Evolutionary conservation across 306 rosid species (phyloP), one percentile per base, ranked within the genome.

Genomic region (Canavalia ensiformis): DNA sequence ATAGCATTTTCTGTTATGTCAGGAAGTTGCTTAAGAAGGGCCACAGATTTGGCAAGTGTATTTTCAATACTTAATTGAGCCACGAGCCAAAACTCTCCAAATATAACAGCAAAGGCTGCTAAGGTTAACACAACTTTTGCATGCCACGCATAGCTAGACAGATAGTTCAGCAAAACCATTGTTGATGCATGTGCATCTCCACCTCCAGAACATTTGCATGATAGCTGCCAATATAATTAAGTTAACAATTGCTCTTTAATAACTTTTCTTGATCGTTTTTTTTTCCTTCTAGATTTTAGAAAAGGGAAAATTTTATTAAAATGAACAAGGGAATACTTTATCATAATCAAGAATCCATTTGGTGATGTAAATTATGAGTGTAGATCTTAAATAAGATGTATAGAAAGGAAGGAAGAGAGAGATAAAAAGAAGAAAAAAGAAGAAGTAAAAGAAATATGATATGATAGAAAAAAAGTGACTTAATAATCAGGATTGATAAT

Each of bases 31-130:
- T 93, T 93, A 11, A 96, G 90, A 56, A 89, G 82, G 1, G 98
- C 93, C 52, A 96, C 90, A 5, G 90, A 88, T 79, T 90, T 96
- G 80, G 99, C 98, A 35, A 96, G 90, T 68, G 90, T 68, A 8
- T 90, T 87, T 72, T 85, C 42, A 10, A 81, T 57, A 84, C 89
- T 87, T 52, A 81, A 86, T 45, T 92, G 90, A 79, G 88, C 84
- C 49, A 96, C 89, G 49, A 96, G 98, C 97, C 97, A 91, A 82
- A 91, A 87, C 76, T 96, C 97, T 9, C 97, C 97, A 73, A 84
- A 89, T 62, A 74, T 87, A 49, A 89, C 90, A 47, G 97, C 81
- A 85, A 88, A 93, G 3, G 97, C 97, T n/a, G 97, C 98, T 11
- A 96, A 65, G 66, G 94, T 39, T 55, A 93, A 56, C 64, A 89